Evolutionary conservation across 1,284 basidiomycete species (phyloP).

Genomic region (Microbotryomycetes sp.): DNA sequence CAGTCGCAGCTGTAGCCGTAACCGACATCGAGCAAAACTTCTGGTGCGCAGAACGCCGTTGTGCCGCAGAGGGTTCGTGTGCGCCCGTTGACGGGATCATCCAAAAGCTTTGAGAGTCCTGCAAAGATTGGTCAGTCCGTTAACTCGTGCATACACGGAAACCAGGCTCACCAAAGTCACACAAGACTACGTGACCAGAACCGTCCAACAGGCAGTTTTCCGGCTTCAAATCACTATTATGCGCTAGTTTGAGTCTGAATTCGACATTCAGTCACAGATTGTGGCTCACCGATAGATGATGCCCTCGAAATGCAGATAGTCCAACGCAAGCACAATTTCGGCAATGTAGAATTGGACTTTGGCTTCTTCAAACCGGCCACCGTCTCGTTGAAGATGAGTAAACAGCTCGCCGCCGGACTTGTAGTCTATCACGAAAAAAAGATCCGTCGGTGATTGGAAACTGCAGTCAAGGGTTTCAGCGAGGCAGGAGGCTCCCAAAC

Average conservation of each 20-base stretch:
- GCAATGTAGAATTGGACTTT: constrained; percentile 38
- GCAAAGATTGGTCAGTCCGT: not conserved
- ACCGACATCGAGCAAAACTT: constrained; percentile 42
- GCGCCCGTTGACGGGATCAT: constrained; percentile 35
- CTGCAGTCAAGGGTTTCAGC: not conserved
- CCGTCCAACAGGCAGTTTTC: constrained; percentile 40
- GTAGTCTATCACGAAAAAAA: constrained; percentile 45
- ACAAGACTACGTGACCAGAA: constrained; percentile 38
- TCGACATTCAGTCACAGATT: not conserved
- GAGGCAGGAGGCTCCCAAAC: not conserved
- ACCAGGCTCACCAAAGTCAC: constrained; percentile 38
- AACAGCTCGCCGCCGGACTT: constrained; percentile 45
- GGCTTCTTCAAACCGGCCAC: constrained; percentile 36
- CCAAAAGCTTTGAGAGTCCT: constrained; percentile 24
- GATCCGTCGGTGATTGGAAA: constrained; percentile 16
- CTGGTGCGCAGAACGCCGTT: constrained; percentile 42
- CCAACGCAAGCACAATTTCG: constrained; percentile 38
- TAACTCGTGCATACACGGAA: not conserved
- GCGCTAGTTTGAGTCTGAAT: not conserved
- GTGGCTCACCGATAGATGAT: constrained; percentile 37
- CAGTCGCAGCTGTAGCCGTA: constrained; percentile 44
- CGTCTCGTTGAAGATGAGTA: constrained; percentile 38
- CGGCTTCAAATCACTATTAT: constrained; percentile 33
- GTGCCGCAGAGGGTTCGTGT: constrained; percentile 45
- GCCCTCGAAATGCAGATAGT: constrained; percentile 35